phyloP scores from a whole-genome alignment of 1,139 yeast species.

The Yamadazyma diddensiae region DNA sequence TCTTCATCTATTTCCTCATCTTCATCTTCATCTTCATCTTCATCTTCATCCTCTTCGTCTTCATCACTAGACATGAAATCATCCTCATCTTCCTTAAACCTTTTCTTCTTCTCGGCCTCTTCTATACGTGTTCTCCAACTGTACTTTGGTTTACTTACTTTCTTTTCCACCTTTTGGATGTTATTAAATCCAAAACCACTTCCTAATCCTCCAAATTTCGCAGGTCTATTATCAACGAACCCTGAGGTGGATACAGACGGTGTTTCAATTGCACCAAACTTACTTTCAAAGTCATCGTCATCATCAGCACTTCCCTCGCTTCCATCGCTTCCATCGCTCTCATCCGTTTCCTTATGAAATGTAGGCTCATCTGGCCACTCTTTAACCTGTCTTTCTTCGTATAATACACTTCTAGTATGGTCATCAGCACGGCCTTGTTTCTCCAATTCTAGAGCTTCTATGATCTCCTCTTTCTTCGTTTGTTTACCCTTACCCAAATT shows the following conservation, averaged over 20 bases:
- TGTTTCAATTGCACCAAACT: slow-evolving; percentile 8
- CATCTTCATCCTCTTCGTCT: slow-evolving; percentile 21
- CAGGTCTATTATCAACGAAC: slow-evolving; percentile 73
- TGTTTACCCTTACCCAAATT: slow-evolving; percentile 74
- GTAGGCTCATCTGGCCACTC: slow-evolving; percentile 50
- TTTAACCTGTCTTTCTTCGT: slow-evolving; percentile 65
- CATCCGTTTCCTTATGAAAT: slow-evolving; percentile 9
- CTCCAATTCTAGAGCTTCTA: slow-evolving; percentile 74
- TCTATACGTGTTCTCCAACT: slow-evolving; percentile 43
- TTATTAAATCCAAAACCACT: slow-evolving; percentile 67
- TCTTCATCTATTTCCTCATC: slow-evolving; percentile 19
- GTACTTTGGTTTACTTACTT: slow-evolving; percentile 35
- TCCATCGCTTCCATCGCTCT: slow-evolving; percentile 11
- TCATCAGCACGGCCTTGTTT: slow-evolving; percentile 71
- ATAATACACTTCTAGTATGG: slow-evolving; percentile 57
- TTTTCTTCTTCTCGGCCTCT: slow-evolving; percentile 33
- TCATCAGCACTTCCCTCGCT: slow-evolving; percentile 8
- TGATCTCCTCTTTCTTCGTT: slow-evolving; percentile 66
- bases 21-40: slow-evolving; percentile 19
- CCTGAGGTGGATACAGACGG: slow-evolving; percentile 47
- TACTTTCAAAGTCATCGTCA: slow-evolving; percentile 10
- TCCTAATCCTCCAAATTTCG: slow-evolving; percentile 57
- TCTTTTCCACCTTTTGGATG: slow-evolving; percentile 42
- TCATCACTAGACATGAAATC: slow-evolving; percentile 33
- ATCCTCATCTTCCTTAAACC: slow-evolving; percentile 35